These are phyloP conservation scores for Flaveria ramosissima DNA, from an alignment of 129 eudicot species.

Conservation along the genomic window DNA sequence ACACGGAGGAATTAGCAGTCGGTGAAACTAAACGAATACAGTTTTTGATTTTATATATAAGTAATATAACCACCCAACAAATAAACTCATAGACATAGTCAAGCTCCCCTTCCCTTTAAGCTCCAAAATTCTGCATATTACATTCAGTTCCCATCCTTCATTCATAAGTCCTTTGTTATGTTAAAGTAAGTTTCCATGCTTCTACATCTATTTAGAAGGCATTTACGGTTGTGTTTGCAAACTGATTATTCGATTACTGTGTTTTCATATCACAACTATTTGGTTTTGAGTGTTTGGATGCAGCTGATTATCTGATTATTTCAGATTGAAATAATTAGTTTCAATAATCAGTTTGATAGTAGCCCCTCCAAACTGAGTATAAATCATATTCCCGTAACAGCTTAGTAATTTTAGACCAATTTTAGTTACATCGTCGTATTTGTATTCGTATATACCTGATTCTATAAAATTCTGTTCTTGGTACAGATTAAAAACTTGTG, in stretches of 20 bases:
- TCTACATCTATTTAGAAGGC: neutral
- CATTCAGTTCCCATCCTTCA: too few species aligned
- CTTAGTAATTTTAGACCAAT: neutral
- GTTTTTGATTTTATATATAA: neutral
- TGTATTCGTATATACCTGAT: neutral
- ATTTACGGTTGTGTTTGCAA: neutral
- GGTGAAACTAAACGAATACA: too few species aligned
- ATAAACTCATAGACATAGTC: neutral
- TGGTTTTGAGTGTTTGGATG: neutral
- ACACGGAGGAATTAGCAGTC: neutral
- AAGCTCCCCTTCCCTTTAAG: neutral
- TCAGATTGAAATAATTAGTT: neutral
- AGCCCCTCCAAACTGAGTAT: neutral
- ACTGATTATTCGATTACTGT: neutral
- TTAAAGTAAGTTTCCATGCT: neutral
- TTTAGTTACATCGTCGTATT: neutral
- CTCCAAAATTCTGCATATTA: neutral
- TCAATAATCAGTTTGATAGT: neutral
- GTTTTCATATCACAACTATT: neutral
- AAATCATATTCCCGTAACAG: neutral
- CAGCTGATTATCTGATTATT: neutral
- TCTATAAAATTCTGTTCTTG: neutral
- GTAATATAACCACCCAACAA: neutral
- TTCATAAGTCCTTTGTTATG: too few species aligned
- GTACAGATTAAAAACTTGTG: slow-evolving; percentile 72